phyloP scores from a whole-genome alignment of 164 flowering plant genomes.

The Euptelea pleiosperma region DNA sequence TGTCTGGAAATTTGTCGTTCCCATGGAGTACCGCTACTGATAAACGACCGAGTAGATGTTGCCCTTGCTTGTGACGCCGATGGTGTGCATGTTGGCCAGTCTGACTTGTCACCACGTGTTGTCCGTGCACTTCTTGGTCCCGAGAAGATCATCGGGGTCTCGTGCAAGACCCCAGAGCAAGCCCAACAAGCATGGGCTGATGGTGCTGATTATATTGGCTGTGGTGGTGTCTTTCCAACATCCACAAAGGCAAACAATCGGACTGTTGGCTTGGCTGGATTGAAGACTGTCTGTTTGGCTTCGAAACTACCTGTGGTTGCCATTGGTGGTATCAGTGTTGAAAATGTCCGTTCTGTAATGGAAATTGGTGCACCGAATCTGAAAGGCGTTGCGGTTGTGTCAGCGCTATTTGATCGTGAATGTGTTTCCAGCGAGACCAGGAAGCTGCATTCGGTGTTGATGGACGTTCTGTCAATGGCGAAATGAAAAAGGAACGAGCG shows the following conservation, averaged over 20 bases:
- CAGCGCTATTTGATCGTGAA: conserved; percentile 79
- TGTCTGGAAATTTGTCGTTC: conserved; percentile 60
- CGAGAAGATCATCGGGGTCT: conserved; percentile 83
- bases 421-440: conserved; percentile 48
- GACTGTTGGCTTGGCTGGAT: conserved; percentile 76
- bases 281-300: conserved; percentile 57
- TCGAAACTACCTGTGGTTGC: conserved; percentile 92
- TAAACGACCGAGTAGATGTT: conserved; percentile 82
- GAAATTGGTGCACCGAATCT: conserved; percentile 50
- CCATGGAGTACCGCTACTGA: conserved; percentile 63
- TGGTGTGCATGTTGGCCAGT: conserved; percentile 94
- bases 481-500: no score
- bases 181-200: conserved; percentile 78
- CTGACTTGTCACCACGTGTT: conserved; percentile 69
- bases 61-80: conserved; percentile 95
- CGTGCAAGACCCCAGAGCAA: conserved; percentile 87
- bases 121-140: conserved; percentile 84
- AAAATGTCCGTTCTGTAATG: conserved; percentile 68
- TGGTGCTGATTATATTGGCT: conserved; percentile 95
- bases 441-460: conserved; percentile 41
- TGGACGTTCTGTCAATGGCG: background rate
- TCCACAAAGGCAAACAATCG: conserved; percentile 73
- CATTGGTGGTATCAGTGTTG: conserved; percentile 78
- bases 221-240: conserved; percentile 84
- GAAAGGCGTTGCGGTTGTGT: conserved; percentile 88